Evolutionary conservation across 768 basidiomycete genomes (phyloP).

Genomic region (Lentinula detonsa): DNA sequence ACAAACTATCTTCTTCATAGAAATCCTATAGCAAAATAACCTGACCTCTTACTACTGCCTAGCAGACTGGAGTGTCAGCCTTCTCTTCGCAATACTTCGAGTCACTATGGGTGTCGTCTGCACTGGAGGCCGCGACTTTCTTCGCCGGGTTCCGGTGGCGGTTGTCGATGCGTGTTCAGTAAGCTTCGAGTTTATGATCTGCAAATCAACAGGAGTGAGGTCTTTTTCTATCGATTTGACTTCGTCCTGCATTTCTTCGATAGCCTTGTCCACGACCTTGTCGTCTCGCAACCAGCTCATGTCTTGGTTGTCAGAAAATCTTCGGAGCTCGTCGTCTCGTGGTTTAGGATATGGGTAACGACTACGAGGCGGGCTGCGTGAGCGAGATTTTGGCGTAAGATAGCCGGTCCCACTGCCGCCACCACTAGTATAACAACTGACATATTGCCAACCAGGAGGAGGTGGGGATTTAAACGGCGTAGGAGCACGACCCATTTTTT

Average conservation of each 20-base stretch:
- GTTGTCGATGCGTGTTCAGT: neutral
- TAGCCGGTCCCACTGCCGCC: neutral
- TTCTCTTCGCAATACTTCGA: neutral
- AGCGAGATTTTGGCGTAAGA: conserved; percentile 1
- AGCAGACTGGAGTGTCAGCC: neutral
- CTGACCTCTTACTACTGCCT: neutral
- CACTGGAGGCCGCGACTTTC: neutral
- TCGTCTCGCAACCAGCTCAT: neutral
- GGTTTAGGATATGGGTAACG: too few relatives aligned
- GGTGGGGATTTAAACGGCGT: neutral
- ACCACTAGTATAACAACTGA: neutral
- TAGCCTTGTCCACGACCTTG: neutral
- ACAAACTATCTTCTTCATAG: neutral
- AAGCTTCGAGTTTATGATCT: neutral
- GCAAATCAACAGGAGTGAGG: neutral
- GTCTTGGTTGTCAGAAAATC: neutral
- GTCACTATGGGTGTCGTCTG: neutral
- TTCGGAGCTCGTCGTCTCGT: neutral
- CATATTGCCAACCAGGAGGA: neutral
- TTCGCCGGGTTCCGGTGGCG: neutral
- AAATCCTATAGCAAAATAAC: neutral
- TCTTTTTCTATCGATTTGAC: neutral
- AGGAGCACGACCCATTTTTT: neutral
- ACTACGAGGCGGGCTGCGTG: neutral
- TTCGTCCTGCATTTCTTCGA: neutral